Base-by-base conservation (phyloP, 1,139 yeast genomes). In the Dujonia santamariae region DNA sequence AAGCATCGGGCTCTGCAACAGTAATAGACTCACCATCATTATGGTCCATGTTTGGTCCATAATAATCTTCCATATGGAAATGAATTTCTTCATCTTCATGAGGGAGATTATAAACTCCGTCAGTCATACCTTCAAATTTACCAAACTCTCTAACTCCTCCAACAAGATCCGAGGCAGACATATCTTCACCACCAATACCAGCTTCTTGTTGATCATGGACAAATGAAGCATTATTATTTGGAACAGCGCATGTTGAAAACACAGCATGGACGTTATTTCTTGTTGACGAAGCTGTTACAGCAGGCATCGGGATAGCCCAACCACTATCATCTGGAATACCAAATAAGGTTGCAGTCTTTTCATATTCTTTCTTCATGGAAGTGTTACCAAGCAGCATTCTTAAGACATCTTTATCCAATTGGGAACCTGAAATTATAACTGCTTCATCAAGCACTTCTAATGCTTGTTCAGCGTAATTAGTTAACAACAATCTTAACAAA, bases 301-400 rank as follows among this genome's bases (percentile, higher is more conserved):
- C 85, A 0, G 97, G 96, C 92, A 85, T 84, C 2, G 97, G 95
- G 32, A 94, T 80, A 0, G 97, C 82, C 99, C 99, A 94, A 1
- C 99, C 99, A 52, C 82, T 80, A n/a, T 86, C 96, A 40, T 88
- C 96, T 0, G 98, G 98, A 16, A 90, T 81, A 12, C 98, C 98
- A 65, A 88, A 94, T 37, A 92, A 64, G 0, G 97, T 87, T 0
- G 95, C 92, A 1, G 95, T 82, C 46, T 78, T 80, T 46, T 85
- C 96, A 50, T 83, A 85, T 46, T 86, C 95, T 43, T 84, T 85
- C 47, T 83, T 77, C 49, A 84, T 68, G 3, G 86, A 76, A 13
- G 82, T 67, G 46, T 85, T 87, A 9, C 97, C 97, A 50, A 92
- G 72, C 49, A 95, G 84, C 82, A 92, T 85, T 53, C 97, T 72